These are phyloP conservation scores for Trapa incisa DNA, from an alignment of 345 rosid genomes.

Conservation along the genomic window DNA sequence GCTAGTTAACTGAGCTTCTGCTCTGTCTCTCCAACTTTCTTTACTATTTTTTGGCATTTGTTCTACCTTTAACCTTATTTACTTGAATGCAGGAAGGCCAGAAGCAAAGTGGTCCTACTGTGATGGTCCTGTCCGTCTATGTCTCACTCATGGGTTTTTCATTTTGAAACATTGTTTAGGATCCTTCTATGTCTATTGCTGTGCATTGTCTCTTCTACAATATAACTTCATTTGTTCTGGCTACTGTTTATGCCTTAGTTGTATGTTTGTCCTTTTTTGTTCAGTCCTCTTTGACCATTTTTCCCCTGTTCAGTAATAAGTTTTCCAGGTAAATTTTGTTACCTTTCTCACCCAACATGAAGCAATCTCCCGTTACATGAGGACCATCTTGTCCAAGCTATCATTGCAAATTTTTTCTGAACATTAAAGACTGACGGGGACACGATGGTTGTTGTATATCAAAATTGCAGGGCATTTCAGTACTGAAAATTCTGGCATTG, in stretches of 20 bases:
- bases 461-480: slow-evolving; percentile 8
- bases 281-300: slow-evolving; percentile 1
- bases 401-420: background rate
- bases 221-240: background rate
- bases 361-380: background rate
- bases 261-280: background rate
- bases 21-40: slow-evolving; percentile 1
- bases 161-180: background rate
- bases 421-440: slow-evolving; percentile 10
- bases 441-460: slow-evolving; percentile 1
- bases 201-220: slow-evolving; percentile 5
- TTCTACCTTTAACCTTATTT: background rate
- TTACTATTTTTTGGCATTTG: background rate
- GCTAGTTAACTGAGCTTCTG: background rate
- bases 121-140: background rate
- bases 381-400: background rate
- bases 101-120: slow-evolving; percentile 3
- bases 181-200: background rate
- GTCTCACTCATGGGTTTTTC: background rate
- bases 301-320: background rate
- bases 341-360: background rate
- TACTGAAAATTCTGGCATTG: slow-evolving; percentile 10
- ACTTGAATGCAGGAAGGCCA: slow-evolving; percentile 3
- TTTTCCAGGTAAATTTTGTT: too few species aligned
- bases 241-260: background rate